Evolutionary conservation across 345 rosid genomes (phyloP), one percentile per base, ranked within the genome.

Genomic region (Rhodamnia rubescens): DNA sequence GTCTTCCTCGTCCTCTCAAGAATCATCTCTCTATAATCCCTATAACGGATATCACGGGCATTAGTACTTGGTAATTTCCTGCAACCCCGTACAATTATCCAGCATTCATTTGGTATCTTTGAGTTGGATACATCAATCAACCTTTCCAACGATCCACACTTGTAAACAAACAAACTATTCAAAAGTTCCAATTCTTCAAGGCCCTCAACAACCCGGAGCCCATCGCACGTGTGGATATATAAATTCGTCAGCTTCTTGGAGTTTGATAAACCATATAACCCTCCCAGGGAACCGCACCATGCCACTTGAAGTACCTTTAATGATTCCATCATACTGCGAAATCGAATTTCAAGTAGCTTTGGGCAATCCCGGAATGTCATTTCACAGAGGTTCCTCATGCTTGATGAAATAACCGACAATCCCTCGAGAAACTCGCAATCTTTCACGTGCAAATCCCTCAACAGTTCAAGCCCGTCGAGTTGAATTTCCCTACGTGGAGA

Each of bases 211-310:
- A 36, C 40, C 40, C 40, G 40, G 2, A 36, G 40, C 40, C 40
- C 40, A 36, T 36, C 40, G 69, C 64, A 57, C 0, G 0, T 0
- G 0, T 0, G 0, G 3, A 26, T 0, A 0, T 0, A 0, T 57
- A 26, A 26, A 26, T 0, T 0, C 29, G 0, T 26, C 29, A 26
- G 5, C 74, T 27, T 59, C 36, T 59, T 27, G 20, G 0, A 13
- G 11, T 61, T 27, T 27, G 74, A 61, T 29, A 61, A 61, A 61
- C 74, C 74, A 61, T 2, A 15, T 21, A 61, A 15, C 21, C 40
- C 21, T 61, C 20, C 1, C 3, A 29, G 6, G 22, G 11, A 29
- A 3, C 3, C 0, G 7, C 20, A 27, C 0, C 0, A 0, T 11
- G 0, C 0, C 6, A 58, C 18, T 2, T 0, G 0, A 0, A 59